phyloP scores from a whole-genome alignment of 2,329 filamentous ascomycete species.

The Curvularia hawaiiensis region DNA sequence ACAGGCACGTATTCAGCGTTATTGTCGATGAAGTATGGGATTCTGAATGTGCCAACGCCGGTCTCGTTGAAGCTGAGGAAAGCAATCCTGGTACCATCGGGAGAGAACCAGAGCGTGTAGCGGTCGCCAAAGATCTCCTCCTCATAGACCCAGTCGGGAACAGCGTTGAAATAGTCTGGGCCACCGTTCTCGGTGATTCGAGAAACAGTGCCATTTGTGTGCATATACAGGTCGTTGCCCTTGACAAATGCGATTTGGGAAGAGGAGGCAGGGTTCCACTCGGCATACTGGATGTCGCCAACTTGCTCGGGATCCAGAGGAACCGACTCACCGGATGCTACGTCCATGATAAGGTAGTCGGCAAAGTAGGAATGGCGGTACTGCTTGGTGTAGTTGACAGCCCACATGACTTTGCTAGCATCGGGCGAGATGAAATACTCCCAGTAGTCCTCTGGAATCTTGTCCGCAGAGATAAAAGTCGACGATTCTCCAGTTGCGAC shows the following conservation, averaged over 20 bases:
- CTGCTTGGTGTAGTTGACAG: slow-evolving; percentile 70
- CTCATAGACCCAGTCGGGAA: slow-evolving; percentile 70
- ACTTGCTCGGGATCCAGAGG: slow-evolving; percentile 64
- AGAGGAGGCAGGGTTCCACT: slow-evolving; percentile 61
- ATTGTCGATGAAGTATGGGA: slow-evolving; percentile 70
- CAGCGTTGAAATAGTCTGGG: slow-evolving; percentile 64
- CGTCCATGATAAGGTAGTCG: slow-evolving; percentile 68
- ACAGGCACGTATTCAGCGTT: slow-evolving; percentile 59
- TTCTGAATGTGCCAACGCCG: slow-evolving; percentile 67
- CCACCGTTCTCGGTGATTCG: slow-evolving; percentile 66
- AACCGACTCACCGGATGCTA: slow-evolving; percentile 59
- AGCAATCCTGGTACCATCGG: slow-evolving; percentile 60
- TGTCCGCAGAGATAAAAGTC: slow-evolving; percentile 63
- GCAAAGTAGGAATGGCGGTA: slow-evolving; percentile 72
- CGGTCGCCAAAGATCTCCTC: slow-evolving; percentile 62
- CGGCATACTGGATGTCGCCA: slow-evolving; percentile 71
- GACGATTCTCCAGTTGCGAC: slow-evolving; percentile 62
- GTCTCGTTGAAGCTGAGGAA: slow-evolving; percentile 68
- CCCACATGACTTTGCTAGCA: slow-evolving; percentile 63
- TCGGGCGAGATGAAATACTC: slow-evolving; percentile 68
- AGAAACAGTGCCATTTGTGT: slow-evolving; percentile 58
- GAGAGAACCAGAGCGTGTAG: slow-evolving; percentile 62
- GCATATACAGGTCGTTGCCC: slow-evolving; percentile 68
- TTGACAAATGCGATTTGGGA: slow-evolving; percentile 70
- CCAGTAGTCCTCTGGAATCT: slow-evolving; percentile 60